These are phyloP conservation scores for Ophidiomyces ophidiicola DNA, from an alignment of 2,329 filamentous ascomycete genomes.

Conservation along the genomic window DNA sequence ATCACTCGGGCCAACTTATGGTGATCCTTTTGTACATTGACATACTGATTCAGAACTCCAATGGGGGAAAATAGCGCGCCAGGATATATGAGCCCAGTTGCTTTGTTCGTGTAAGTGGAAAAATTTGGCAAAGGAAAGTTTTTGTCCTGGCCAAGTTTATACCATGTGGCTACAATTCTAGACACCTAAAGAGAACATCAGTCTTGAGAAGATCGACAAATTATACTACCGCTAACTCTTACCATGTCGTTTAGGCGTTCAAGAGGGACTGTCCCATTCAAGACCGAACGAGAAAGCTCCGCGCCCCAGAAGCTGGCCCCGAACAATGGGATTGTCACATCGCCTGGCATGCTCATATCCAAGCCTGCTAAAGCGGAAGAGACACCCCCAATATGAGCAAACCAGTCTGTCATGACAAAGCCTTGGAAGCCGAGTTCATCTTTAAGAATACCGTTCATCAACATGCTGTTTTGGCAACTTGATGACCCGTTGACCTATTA, in stretches of 20 bases:
- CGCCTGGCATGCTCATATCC: conserved; percentile 60
- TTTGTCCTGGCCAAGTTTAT: conserved; percentile 44
- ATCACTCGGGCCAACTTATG: conserved; percentile 40
- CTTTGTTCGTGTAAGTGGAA: conserved; percentile 46
- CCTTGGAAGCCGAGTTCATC: conserved; percentile 64
- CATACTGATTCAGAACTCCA: conserved; percentile 57
- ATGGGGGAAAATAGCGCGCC: conserved; percentile 47
- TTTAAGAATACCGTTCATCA: conserved; percentile 58
- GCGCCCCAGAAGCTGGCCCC: conserved; percentile 45
- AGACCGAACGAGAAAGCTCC: conserved; percentile 42
- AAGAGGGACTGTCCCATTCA: conserved; percentile 47
- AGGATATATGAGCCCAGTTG: conserved; percentile 45
- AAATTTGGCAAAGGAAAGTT: conserved; percentile 48
- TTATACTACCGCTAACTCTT: conserved; percentile 8
- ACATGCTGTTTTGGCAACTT: conserved; percentile 54
- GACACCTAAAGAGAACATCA: conserved; percentile 31
- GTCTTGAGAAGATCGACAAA: background rate
- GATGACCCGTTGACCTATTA: conserved; percentile 52
- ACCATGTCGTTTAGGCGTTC: conserved; percentile 44
- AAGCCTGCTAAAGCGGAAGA: conserved; percentile 50
- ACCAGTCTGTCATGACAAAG: conserved; percentile 59
- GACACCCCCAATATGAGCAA: conserved; percentile 49
- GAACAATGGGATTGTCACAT: conserved; percentile 40
- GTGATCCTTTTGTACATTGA: conserved; percentile 46
- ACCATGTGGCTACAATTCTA: conserved; percentile 48